These are phyloP conservation scores for Rhododendron mucronatum DNA, from an alignment of 148 eudicot species.

Conservation along the genomic window DNA sequence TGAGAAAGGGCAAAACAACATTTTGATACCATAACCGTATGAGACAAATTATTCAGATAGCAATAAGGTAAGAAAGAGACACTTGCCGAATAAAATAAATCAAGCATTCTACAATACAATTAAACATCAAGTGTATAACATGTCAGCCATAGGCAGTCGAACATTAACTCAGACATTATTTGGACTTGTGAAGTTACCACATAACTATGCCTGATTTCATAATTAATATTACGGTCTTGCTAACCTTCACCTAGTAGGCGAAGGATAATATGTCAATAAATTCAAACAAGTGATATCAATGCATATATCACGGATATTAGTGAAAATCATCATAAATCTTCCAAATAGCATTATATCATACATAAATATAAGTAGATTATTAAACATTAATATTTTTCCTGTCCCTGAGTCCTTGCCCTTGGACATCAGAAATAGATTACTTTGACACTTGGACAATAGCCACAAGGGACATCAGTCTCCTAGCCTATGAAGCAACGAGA, in stretches of 20 bases:
- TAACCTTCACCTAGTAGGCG: no score
- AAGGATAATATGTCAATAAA: no score
- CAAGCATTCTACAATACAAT: neutral
- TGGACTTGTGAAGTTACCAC: neutral
- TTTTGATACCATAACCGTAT: neutral
- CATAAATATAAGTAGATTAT: neutral
- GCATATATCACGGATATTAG: no score
- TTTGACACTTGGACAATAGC: neutral
- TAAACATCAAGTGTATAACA: neutral
- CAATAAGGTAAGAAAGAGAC: neutral
- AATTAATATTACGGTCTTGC: neutral
- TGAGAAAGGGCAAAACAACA: constrained; percentile 22
- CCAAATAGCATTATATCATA: neutral
- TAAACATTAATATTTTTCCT: neutral
- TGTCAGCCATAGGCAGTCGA: neutral
- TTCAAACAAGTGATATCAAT: no score
- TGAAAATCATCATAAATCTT: neutral
- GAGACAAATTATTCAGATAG: neutral
- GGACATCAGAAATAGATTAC: neutral
- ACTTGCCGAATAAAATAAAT: neutral
- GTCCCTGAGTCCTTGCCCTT: neutral
- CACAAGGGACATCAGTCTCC: neutral
- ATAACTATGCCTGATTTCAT: neutral
- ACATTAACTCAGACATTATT: neutral
- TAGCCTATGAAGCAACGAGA: neutral